Evolutionary conservation across 768 basidiomycete genomes (phyloP), one percentile per base, ranked within the genome.

Genomic region (Pleurotus giganteus): DNA sequence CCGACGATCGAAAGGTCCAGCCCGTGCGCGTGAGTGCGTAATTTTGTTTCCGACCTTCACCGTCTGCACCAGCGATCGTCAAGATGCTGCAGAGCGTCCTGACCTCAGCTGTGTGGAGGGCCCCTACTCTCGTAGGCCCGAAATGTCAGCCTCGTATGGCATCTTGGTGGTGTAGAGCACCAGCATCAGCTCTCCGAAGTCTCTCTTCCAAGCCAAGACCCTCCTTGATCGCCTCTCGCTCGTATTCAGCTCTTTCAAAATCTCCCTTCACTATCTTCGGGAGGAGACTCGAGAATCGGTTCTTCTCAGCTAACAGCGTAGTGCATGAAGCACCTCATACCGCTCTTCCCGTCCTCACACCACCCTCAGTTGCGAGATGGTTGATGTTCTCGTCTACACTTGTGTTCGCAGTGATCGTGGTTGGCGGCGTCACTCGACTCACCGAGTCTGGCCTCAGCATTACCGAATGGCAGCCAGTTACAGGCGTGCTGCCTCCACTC

Each of bases 391-490:
- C 93, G 13, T 89, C 94, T 0, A 83, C 82, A 4, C 75, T 99
- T 28, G 93, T 96, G 21, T 88, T 98, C 60, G 87, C 85, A 17
- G 91, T 99, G 66, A 86, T 98, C 62, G 88, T 98, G 51, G 91
- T 99, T 4, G 97, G 97, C 26, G 97, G 96, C 7, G 82, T 99
- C 56, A 99, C 97, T 2, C 88, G 97, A 39, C 81, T 99, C 56
- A 99, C 97, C 1, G 97, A 99, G 71, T 96, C 94, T 13, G 97
- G 97, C 12, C 75, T 99, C 57, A 95, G 93, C 67, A 99, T 99
- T 68, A 97, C 94, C 21, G 97, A 99, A 78, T 99, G 97, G 97
- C 80, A 82, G 49, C 94, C 96, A 11, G 84, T 98, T 52, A 88
- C 91, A 23, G 97, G 97, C 13, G 75, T 92, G 47, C 66, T 94